phyloP scores from a whole-genome alignment of 768 basidiomycete genomes.

The Pulveroboletus sp. region DNA sequence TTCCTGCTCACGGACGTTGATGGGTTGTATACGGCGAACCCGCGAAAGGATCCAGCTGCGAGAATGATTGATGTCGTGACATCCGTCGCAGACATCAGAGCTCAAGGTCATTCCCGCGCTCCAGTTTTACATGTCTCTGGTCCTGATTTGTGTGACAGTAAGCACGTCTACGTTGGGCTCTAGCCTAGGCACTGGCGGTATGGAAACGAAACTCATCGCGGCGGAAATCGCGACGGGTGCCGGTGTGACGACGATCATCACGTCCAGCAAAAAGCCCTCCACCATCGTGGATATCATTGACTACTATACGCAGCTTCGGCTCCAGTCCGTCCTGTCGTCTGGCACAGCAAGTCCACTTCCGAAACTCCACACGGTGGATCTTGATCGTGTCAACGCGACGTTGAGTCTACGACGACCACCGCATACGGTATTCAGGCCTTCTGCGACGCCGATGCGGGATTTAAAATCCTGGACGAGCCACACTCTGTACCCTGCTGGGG shows the following conservation, averaged over 20 bases:
- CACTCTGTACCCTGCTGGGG: conserved; percentile 85
- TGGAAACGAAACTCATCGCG: conserved; percentile 99
- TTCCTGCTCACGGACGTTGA: conserved; percentile 97
- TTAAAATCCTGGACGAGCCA: conserved; percentile 98
- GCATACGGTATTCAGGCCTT: conserved; percentile 85
- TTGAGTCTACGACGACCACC: conserved; percentile 49
- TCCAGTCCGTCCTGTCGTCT: conserved; percentile 35
- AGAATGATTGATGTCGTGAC: conserved; percentile 76
- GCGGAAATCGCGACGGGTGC: conserved; percentile 96
- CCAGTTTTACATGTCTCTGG: neutral
- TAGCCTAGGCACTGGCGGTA: conserved; percentile 92
- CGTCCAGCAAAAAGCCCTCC: conserved; percentile 73
- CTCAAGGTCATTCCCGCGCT: conserved; percentile 53
- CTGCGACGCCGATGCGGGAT: conserved; percentile 67
- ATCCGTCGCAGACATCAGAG: conserved; percentile 76
- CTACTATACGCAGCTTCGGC: conserved; percentile 51
- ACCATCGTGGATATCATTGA: conserved; percentile 79
- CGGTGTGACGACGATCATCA: conserved; percentile 88
- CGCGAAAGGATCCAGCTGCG: conserved; percentile 82
- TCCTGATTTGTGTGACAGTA: conserved; percentile 42
- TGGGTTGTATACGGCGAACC: conserved; percentile 92
- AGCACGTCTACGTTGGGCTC: conserved; percentile 91
- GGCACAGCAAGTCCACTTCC: conserved; percentile 23
- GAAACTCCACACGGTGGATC: conserved; percentile 20
- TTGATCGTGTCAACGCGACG: conserved; percentile 21